Evolutionary conservation across 1,139 yeast species (phyloP), one percentile per base, ranked within the genome.

Genomic region (Suzukiozyma palmioleophila): DNA sequence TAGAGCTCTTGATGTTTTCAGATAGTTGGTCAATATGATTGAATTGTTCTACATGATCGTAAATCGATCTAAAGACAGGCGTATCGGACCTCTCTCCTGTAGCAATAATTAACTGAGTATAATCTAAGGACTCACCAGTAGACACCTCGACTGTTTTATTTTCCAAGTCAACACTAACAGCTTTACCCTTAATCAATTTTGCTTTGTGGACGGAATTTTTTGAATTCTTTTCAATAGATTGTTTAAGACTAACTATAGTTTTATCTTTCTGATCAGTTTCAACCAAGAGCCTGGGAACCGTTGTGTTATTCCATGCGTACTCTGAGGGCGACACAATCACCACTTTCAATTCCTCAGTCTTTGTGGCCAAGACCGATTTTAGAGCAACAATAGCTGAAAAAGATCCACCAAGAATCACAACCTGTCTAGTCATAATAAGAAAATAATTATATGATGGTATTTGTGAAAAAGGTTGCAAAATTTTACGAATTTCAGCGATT

Each of bases 331-430:
- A 48, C 5, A 59, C 43, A 8, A 56, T 13, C 3, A 49, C 48
- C 28, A 52, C 56, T 11, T 45, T 29, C 16, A 53, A 40, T 24
- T 43, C 37, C 5, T 33, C 26, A 12, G 31, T 24, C 16, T 36
- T 27, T 11, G 39, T 34, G n/a, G 44, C 39, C 14, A 51, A 42
- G 7, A 57, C 36, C 1, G 48, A 42, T 25, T 54, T 55, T 8
- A 59, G 57, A 3, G 68, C 66, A 7, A 37, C 30, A 11, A 55
- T 43, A 3, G 59, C 72, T 4, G 65, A 67, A 41, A 48, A 64
- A 2, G 69, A 65, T 2, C 63, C 69, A 8, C 72, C 72, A 15
- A 66, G 48, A n/a, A 66, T 57, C 3, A 63, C 59, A 15, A 64
- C 46, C 30, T 44, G 35, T 29, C 45, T 48, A 7, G 28, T 30